A percentile compares a stretch with the other conserved stretches of the same genome.
Evolutionary conservation across 306 rosid species (phyloP).

Genomic region (Erythrophleum fordii): DNA sequence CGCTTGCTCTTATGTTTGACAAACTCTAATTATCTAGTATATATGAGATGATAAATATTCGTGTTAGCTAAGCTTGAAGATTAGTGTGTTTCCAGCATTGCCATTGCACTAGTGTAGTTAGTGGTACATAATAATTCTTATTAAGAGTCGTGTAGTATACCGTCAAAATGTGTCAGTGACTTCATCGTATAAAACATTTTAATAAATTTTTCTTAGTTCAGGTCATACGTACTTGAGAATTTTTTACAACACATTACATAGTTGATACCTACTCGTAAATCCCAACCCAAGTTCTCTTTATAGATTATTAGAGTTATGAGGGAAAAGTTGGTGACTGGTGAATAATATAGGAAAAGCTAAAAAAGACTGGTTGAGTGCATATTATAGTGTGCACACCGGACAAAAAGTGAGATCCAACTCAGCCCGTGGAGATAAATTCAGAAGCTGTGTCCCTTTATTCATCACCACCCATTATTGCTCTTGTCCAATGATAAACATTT

Average conservation of each 20-base stretch:
- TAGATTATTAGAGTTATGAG: neutral
- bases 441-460: conserved; percentile 30
- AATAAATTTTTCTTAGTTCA: too few relatives aligned
- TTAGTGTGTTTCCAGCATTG: neutral
- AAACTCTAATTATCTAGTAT: neutral
- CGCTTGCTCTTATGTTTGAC: neutral
- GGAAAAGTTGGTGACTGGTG: neutral
- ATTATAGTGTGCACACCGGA: conserved; percentile 42
- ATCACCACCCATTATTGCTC: conserved; percentile 29
- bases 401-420: conserved; percentile 50
- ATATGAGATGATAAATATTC: neutral
- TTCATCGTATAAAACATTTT: too few relatives aligned
- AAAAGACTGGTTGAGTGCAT: conserved; percentile 26
- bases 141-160: neutral
- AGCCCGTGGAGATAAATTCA: conserved; percentile 15
- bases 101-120: neutral
- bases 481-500: conserved; percentile 29
- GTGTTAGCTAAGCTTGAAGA: neutral
- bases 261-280: too few relatives aligned
- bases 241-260: neutral
- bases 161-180: neutral
- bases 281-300: neutral
- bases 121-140: too few relatives aligned
- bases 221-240: neutral
- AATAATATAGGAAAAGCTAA: conserved; percentile 7